Conservation (phyloP, 768 basidiomycete species). For the Russula foetens region DNA sequence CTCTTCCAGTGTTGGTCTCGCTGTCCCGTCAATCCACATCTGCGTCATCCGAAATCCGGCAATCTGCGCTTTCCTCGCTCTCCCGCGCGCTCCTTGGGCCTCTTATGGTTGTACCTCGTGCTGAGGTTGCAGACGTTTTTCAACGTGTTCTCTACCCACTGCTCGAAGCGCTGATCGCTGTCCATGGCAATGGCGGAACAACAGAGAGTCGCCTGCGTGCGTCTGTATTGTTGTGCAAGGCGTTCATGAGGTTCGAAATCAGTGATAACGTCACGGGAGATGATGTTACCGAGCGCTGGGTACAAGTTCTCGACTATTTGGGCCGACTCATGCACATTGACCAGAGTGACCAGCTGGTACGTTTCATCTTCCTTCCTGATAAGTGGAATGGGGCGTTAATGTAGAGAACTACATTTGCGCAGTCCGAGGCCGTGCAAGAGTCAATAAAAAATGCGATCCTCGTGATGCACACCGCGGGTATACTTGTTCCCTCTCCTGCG, state of each 20-base stretch:
- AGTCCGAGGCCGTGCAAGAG: conserved; percentile 95
- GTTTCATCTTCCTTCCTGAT: conserved; percentile 25
- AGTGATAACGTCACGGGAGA: conserved; percentile 47
- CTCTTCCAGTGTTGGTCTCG: conserved; percentile 13
- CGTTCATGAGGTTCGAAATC: conserved; percentile 89
- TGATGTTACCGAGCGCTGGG: conserved; percentile 74
- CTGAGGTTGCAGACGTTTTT: conserved; percentile 73
- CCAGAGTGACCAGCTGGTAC: conserved; percentile 77
- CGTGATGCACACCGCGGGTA: conserved; percentile 87
- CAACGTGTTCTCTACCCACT: conserved; percentile 86
- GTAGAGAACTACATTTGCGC: background rate
- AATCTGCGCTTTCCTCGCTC: conserved; percentile 58
- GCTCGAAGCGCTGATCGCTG: conserved; percentile 83
- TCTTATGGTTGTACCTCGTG: conserved; percentile 34
- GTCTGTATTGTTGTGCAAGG: conserved; percentile 86
- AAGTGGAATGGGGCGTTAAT: conserved; percentile 1
- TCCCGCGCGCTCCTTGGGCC: conserved; percentile 21
- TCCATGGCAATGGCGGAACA: conserved; percentile 77
- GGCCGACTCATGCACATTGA: conserved; percentile 86
- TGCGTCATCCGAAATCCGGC: conserved; percentile 15
- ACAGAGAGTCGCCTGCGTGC: conserved; percentile 85
- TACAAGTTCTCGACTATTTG: conserved; percentile 80
- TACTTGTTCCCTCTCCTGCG: conserved; percentile 62
- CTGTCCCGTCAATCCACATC: conserved; percentile 15
- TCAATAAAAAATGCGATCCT: conserved; percentile 94